Evolutionary conservation across 2,329 filamentous ascomycete genomes (phyloP).

Genomic region (Beauveria caledonica): DNA sequence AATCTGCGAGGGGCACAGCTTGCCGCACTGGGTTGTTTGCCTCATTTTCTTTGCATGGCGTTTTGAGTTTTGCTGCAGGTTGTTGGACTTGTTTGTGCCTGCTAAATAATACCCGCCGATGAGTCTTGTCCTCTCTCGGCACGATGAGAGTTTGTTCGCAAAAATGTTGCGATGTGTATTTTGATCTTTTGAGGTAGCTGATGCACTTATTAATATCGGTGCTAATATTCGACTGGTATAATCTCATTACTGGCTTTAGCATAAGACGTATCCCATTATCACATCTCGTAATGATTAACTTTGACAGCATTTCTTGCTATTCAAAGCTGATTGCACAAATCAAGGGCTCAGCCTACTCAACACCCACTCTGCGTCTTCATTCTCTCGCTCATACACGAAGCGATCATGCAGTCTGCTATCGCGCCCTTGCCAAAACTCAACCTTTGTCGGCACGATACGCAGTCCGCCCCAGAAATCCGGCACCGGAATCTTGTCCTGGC

Average conservation of each 20-base stretch:
- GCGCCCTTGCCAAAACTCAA: conserved; percentile 96
- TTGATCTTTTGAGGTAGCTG: not conserved
- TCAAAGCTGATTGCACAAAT: not conserved
- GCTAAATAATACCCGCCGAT: conserved; percentile 7
- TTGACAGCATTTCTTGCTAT: too few species aligned
- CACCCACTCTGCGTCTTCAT: conserved; percentile 47
- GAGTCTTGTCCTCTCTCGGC: conserved; percentile 1
- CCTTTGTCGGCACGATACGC: conserved; percentile 71
- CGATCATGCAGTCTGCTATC: conserved; percentile 87
- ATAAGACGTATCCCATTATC: not conserved
- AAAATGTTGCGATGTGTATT: not conserved
- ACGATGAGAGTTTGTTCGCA: not conserved
- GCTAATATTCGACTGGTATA: too few species aligned
- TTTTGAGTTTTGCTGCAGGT: not conserved
- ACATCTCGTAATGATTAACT: not conserved
- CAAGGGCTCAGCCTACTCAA: conserved; percentile 69
- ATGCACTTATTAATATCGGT: not conserved
- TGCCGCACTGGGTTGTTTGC: not conserved
- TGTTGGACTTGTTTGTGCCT: not conserved
- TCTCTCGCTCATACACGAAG: conserved; percentile 69
- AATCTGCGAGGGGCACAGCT: not conserved
- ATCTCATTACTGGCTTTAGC: not conserved
- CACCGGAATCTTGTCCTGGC: conserved; percentile 71
- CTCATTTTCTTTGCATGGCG: not conserved
- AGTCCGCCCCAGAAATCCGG: conserved; percentile 93